Evolutionary conservation across 2,329 filamentous ascomycete genomes (phyloP).

Genomic region (Calonectria pteridis): DNA sequence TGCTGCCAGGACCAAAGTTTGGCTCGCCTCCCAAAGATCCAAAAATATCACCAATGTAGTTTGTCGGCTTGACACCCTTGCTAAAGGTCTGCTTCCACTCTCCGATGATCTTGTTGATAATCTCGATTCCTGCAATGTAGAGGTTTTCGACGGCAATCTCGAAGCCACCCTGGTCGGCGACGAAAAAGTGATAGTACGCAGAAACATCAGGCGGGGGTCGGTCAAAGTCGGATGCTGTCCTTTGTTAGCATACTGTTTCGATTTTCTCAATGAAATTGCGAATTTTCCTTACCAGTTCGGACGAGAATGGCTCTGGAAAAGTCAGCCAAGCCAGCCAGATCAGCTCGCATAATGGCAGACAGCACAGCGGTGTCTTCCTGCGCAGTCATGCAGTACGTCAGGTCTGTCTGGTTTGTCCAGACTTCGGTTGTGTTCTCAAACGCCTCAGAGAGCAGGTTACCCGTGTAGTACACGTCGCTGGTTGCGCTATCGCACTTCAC

Average conservation of each 20-base stretch:
- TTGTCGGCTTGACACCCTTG: conserved; percentile 15
- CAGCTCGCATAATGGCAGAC: conserved; percentile 30
- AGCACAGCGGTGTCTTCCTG: conserved; percentile 38
- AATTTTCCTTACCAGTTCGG: conserved; percentile 24
- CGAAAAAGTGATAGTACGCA: conserved; percentile 32
- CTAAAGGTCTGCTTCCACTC: conserved; percentile 30
- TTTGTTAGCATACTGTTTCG: neutral
- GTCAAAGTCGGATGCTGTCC: conserved; percentile 33
- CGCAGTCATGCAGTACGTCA: conserved; percentile 37
- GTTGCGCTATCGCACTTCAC: conserved; percentile 38
- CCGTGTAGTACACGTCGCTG: conserved; percentile 39
- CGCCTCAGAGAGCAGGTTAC: conserved; percentile 31
- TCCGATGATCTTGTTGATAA: conserved; percentile 25
- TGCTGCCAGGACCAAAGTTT: conserved; percentile 28
- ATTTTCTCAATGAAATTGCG: neutral
- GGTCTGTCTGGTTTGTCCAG: conserved; percentile 29
- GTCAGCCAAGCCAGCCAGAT: conserved; percentile 29
- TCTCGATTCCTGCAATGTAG: conserved; percentile 30
- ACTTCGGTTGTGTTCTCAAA: conserved; percentile 35
- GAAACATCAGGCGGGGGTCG: conserved; percentile 32
- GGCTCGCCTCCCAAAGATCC: conserved; percentile 34
- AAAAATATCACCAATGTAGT: conserved; percentile 37
- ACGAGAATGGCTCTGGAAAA: conserved; percentile 33
- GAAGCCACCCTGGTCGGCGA: conserved; percentile 37
- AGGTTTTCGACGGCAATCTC: conserved; percentile 35